Base-by-base conservation (phyloP, 352 stramenopile genomes). In the Globisporangium megalacanthum region DNA sequence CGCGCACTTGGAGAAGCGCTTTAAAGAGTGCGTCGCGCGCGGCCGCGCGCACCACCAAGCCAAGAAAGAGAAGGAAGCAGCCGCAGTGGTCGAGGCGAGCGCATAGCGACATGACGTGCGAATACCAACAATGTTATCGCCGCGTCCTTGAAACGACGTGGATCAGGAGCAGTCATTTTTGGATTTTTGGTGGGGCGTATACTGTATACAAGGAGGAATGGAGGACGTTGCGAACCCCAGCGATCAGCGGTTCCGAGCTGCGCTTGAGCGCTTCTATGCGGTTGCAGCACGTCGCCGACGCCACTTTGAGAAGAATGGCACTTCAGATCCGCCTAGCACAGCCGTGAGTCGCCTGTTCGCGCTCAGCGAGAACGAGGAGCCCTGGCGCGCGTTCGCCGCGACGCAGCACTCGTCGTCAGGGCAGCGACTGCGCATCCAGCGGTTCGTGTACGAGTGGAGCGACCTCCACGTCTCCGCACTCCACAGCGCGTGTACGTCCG, bases 21-120 rank as follows among this genome's bases (percentile, higher is more conserved):
- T 93, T 73, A 73, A 93, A 65, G 78, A 82, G 22, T 88, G 81
- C 57, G 83, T 93, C 14, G 73, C 79, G 44, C 81, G 83, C 49
- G 83, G 80, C 42, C 83, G 83, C 25, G 75, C 73, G 13, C 66
- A 82, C 57, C 67, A 84, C 69, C 72, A 83, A 49, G 64, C 66
- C 46, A 86, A 86, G 70, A 62, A 84, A 66, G 61, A 68, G 47
- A 60, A 19, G 52, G 59, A 54, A 33, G 50, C 17, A 4, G 35
- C 19, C 10, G 45, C 15, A 4, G 14, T 20, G n/a, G 9, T 44
- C 5, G 57, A 33, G 20, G 29, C 52, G 10, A 65, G 54, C 31
- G 46, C 54, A 65, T 65, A 63, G 57, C 46, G 41, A 19, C 39
- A 19, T 5, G 35, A 17, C 10, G 60, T 33, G 3, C 13, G 41